A percentile compares a stretch with the other conserved stretches of the same genome.
phyloP scores from a whole-genome alignment of 176 grass and related monocot genomes.

The Triticum monococcum region DNA sequence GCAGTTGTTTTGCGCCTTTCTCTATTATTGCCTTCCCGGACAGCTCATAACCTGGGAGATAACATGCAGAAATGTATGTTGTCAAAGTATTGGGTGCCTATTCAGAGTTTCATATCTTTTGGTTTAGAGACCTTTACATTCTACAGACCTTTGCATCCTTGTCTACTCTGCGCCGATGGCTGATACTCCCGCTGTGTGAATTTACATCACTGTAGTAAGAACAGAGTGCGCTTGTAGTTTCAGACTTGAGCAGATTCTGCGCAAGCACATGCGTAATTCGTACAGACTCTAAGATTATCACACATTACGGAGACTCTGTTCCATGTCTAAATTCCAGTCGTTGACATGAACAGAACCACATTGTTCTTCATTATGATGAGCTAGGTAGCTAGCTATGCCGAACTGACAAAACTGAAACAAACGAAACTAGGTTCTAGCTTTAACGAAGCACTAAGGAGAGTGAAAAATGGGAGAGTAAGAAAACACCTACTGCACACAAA shows the following conservation, averaged over 20 bases:
- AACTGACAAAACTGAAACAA: not conserved
- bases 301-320: not conserved
- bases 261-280: not conserved
- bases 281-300: not conserved
- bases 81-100: not conserved
- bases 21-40: not conserved
- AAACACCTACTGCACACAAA: too few species aligned
- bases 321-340: not conserved
- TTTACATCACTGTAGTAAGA: not conserved
- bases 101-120: not conserved
- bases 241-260: not conserved
- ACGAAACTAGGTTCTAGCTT: not conserved
- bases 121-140: too few species aligned
- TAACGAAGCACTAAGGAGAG: not conserved
- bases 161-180: not conserved
- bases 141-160: not conserved
- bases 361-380: constrained; percentile 15
- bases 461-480: not conserved
- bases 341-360: not conserved
- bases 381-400: constrained; percentile 14
- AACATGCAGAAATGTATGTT: not conserved
- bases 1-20: too few species aligned
- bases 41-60: not conserved
- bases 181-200: not conserved
- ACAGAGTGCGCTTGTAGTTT: not conserved